Evolutionary conservation across 371 early-diverging fungal species (phyloP).

Genomic region (Synchytrium microbalum): DNA sequence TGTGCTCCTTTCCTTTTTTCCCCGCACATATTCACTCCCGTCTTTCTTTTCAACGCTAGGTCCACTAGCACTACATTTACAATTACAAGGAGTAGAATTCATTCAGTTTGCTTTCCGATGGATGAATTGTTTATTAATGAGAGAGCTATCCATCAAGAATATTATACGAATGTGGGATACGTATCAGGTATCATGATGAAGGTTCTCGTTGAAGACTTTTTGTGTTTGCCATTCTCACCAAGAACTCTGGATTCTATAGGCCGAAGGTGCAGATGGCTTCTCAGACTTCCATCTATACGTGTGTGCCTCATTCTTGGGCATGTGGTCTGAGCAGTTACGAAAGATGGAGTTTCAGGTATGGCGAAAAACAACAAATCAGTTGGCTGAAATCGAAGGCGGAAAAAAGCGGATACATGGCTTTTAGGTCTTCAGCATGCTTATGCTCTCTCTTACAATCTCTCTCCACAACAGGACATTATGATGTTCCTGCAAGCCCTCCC

Average conservation of each 20-base stretch:
- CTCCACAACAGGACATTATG: conserved; percentile 62
- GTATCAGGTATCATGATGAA: conserved; percentile 60
- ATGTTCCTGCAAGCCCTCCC: conserved; percentile 88
- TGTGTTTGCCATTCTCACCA: too few species aligned
- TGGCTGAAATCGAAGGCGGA: not conserved
- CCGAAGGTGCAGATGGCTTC: conserved; percentile 84
- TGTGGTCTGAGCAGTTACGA: conserved; percentile 79
- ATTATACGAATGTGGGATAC: conserved; percentile 98
- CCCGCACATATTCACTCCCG: too few species aligned
- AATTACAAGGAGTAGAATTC: conserved; percentile 83
- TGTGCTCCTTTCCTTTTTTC: too few species aligned
- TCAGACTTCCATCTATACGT: conserved; percentile 95
- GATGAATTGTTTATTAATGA: conserved; percentile 98
- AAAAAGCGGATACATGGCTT: not conserved
- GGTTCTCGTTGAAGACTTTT: too few species aligned
- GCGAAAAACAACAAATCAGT: not conserved
- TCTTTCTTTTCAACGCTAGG: too few species aligned
- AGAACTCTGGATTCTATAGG: conserved; percentile 41
- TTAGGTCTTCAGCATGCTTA: conserved; percentile 81
- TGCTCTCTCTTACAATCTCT: conserved; percentile 86
- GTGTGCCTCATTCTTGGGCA: conserved; percentile 92
- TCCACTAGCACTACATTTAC: conserved; percentile 71
- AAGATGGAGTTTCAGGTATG: conserved; percentile 76
- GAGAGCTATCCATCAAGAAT: conserved; percentile 79
- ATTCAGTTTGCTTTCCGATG: conserved; percentile 98